Evolutionary conservation across 140 eudicot species (phyloP), one percentile per base, ranked within the genome.

Genomic region (Senecio squalidus): DNA sequence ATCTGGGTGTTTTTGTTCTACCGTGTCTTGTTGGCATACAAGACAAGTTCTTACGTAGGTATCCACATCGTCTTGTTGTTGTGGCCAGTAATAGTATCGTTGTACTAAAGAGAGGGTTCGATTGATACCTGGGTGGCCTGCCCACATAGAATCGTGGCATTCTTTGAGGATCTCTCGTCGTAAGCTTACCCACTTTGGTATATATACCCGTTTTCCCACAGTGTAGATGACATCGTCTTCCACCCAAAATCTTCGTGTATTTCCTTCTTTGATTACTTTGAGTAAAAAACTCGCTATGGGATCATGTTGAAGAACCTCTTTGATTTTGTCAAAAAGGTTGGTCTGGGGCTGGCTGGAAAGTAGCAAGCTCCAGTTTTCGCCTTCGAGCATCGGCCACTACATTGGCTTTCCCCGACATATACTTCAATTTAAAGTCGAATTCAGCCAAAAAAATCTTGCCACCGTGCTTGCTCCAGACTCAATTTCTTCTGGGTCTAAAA

Each of bases 81-180:
- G 38, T 0, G 70, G 61, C 62, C 45, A 66, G 4, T 18, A 58
- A 10, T 58, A 76, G 0, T 16, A 4, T 9, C 71, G 0, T 3
- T 58, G 33, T 10, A 76, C 9, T 3, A 76, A n/a, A 0, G 67
- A 69, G 0, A 0, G 0, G 7, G 57, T 76, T 2, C 56, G 20
- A 10, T 54, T 48, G 2, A 40, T 23, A 0, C 82, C 58, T 0
- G 33, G 74, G 46, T 76, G 71, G 1, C 74, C 27, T 15, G 58
- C 78, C 74, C 71, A 71, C n/a, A 2, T 5, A 0, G 70, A 16
- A 4, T 76, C 70, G 15, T 70, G 67, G 0, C 60, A 51, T 38
- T 65, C 74, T 22, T 51, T 22, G 26, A 59, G 1, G 4, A 76
- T 5, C 1, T 18, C 3, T 1, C 17, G 23, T 33, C 77, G n/a